Evolutionary conservation across 805 yeast species (phyloP).

Genomic region (Candida ipomoeae): DNA sequence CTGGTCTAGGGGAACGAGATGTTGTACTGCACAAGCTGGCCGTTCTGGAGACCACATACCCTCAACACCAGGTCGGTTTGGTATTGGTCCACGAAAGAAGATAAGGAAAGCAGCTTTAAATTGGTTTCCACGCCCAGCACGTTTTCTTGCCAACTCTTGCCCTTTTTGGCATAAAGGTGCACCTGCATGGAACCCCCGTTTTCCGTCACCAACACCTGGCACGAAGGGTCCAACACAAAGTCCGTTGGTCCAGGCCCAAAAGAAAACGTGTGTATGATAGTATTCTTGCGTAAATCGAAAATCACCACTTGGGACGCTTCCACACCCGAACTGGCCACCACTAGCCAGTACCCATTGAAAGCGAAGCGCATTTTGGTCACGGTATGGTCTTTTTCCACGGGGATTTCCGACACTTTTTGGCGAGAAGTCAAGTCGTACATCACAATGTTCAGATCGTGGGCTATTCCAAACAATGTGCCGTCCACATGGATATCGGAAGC

Average conservation of each 20-base stretch:
- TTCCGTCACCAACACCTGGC: conserved; percentile 27
- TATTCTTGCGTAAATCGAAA: conserved; percentile 47
- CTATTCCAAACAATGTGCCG: conserved; percentile 42
- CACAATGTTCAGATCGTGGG: conserved; percentile 24
- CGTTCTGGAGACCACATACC: conserved; percentile 8
- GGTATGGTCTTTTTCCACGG: conserved; percentile 7
- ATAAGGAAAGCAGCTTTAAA: conserved; percentile 4
- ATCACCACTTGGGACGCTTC: conserved; percentile 28
- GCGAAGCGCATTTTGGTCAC: conserved; percentile 47
- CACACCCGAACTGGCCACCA: conserved; percentile 25
- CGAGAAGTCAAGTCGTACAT: conserved; percentile 41
- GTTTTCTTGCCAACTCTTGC: conserved; percentile 31
- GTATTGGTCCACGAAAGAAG: conserved; percentile 6
- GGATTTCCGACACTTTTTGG: conserved; percentile 30
- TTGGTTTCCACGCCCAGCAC: conserved; percentile 4
- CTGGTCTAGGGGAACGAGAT: background rate
- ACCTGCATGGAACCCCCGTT: conserved; percentile 19
- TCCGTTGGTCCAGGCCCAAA: conserved; percentile 10
- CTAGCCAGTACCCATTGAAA: conserved; percentile 61
- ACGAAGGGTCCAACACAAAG: conserved; percentile 35
- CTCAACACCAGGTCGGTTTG: conserved; percentile 5
- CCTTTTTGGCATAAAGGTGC: conserved; percentile 38
- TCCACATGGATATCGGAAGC: conserved; percentile 43
- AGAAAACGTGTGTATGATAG: conserved; percentile 19
- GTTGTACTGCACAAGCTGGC: conserved; percentile 3